Evolutionary conservation across 805 yeast species (phyloP), one percentile per base, ranked within the genome.

Genomic region (Candida nemodendra): DNA sequence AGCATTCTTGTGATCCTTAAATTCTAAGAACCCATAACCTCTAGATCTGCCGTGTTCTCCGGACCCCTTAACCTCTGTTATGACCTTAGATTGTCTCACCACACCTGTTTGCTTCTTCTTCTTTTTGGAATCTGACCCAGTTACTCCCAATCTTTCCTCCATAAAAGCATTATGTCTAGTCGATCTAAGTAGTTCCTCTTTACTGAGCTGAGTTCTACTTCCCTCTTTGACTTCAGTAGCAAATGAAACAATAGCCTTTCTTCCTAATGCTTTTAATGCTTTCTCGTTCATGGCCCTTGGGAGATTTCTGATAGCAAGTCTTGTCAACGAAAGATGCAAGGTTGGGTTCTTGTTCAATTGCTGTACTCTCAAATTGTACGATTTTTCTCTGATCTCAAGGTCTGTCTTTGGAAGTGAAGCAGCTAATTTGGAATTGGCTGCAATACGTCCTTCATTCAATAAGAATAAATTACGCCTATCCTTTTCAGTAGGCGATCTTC

Each of bases 21-120:
- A 89, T 65, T 93, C 98, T 30, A 93, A 64, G 72, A 93, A 91
- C 47, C 99, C 99, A 56, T 91, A 93, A 44, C 99, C 99, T 70
- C 97, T 82, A 56, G 93, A 81, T 63, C 99, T 76, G 39, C 99
- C 99, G 19, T 72, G 64, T 18, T 82, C 83, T 15, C 95, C 95
- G 7, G 91, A 71, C 6, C 89, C 95, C 60, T 90, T 91, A 30
- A 87, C 85, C 65, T 93, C 99, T 72, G 78, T 84, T 45, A 93
- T 84, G 48, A 93, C 82, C 68, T 93, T 93, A 18, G 97, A 84
- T 65, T 93, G 98, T 62, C 78, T 82, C 3, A 93, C 95, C 27
- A 93, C 87, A 66, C 99, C 99, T 31, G 76, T 78, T 53, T 88
- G 83, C 57, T 84, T 87, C 38, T 78, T 76, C 45, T 71, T 79